phyloP scores from a whole-genome alignment of 306 rosid species.

The Vigna radiata region DNA sequence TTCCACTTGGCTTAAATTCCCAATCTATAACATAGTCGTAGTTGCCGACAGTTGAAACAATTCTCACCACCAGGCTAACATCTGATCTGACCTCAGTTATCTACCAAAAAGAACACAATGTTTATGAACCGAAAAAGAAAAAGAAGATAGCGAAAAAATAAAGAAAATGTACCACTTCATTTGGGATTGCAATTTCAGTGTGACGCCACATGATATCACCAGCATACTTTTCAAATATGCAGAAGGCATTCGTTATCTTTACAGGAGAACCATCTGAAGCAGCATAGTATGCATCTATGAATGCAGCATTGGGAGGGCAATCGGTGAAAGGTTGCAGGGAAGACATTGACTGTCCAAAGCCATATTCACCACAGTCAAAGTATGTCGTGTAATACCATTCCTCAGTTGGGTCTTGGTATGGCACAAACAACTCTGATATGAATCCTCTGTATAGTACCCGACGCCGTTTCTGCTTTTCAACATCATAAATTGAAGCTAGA shows the following conservation, averaged over 20 bases:
- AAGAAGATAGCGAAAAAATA: background rate
- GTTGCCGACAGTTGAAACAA: conserved; percentile 55
- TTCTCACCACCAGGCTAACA: conserved; percentile 58
- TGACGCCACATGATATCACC: conserved; percentile 79
- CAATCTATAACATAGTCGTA: conserved; percentile 64
- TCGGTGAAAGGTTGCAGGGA: conserved; percentile 54
- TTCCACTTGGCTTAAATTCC: conserved; percentile 69
- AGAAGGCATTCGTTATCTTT: conserved; percentile 55
- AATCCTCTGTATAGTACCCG: conserved; percentile 65
- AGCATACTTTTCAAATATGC: conserved; percentile 65
- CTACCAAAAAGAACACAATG: conserved; percentile 44
- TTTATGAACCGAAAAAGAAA: background rate
- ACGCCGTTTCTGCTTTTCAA: conserved; percentile 48
- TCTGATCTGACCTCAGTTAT: conserved; percentile 59
- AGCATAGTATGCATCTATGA: conserved; percentile 59
- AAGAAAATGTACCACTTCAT: conserved; percentile 13
- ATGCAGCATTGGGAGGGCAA: conserved; percentile 69
- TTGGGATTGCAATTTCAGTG: conserved; percentile 50
- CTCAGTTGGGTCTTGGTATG: conserved; percentile 73
- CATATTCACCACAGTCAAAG: conserved; percentile 64
- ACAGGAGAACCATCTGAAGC: conserved; percentile 54
- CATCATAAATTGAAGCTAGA: conserved; percentile 65
- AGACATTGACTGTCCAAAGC: conserved; percentile 60
- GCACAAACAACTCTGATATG: conserved; percentile 64
- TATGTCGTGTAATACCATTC: conserved; percentile 64